phyloP scores from a whole-genome alignment of 768 basidiomycete genomes.

The Amylocystis lapponica region DNA sequence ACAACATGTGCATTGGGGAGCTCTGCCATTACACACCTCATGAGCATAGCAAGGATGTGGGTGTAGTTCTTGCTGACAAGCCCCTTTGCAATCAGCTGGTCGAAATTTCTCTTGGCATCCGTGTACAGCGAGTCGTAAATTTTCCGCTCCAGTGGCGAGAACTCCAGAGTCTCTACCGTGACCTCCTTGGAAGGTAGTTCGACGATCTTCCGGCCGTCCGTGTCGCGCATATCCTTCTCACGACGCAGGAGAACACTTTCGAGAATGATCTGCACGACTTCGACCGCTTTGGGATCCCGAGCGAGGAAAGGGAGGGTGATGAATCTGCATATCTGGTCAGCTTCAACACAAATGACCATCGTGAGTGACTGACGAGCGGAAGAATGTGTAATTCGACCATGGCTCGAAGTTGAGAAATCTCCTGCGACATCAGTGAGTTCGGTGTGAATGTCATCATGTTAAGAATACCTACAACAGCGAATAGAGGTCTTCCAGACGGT shows the following conservation, averaged over 20 bases:
- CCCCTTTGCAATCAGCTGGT: conserved; percentile 74
- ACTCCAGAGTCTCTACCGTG: conserved; percentile 66
- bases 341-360: neutral
- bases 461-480: conserved; percentile 55
- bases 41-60: conserved; percentile 89
- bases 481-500: conserved; percentile 86
- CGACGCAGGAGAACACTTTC: conserved; percentile 83
- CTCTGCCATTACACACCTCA: conserved; percentile 53
- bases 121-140: conserved; percentile 86
- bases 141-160: conserved; percentile 73
- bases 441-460: too few species aligned
- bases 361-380: conserved; percentile 61
- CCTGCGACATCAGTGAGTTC: conserved; percentile 38
- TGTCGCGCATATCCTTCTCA: conserved; percentile 90
- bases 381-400: conserved; percentile 83
- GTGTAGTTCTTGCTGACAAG: conserved; percentile 76
- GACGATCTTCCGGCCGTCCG: conserved; percentile 81
- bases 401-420: conserved; percentile 75
- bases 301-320: conserved; percentile 90
- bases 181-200: conserved; percentile 87
- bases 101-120: conserved; percentile 75
- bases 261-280: conserved; percentile 91
- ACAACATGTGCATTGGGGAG: neutral
- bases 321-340: conserved; percentile 45
- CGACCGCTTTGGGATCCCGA: conserved; percentile 87